Percentiles rank a stretch among this genome's conserved stretches.
Conservation (phyloP, 1,139 yeast species). For the Waltiozyma sp. region DNA sequence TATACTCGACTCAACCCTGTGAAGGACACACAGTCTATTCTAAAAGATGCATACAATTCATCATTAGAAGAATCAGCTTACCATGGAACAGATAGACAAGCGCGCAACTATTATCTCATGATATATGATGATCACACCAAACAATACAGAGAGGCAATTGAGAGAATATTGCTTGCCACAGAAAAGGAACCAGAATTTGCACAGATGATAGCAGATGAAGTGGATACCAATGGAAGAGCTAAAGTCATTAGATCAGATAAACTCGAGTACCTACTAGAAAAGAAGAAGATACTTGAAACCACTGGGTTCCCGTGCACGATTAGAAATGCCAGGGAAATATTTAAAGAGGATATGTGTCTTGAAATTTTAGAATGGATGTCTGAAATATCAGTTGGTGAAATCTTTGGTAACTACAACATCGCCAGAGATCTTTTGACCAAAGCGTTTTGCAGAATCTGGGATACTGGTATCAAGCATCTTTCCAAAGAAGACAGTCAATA, state of each 20-base stretch:
- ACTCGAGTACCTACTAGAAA: conserved; percentile 36
- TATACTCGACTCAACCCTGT: conserved; percentile 15
- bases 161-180: conserved; percentile 53
- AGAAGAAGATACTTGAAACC: conserved; percentile 41
- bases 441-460: conserved; percentile 47
- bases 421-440: conserved; percentile 44
- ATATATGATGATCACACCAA: conserved; percentile 74
- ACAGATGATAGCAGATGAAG: conserved; percentile 56
- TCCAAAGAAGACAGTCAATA: not conserved
- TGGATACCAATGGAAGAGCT: conserved; percentile 60
- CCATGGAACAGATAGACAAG: conserved; percentile 32
- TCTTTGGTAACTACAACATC: conserved; percentile 38
- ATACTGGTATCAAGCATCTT: conserved; percentile 26
- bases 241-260: conserved; percentile 49
- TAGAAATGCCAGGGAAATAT: conserved; percentile 55
- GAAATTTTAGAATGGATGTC: conserved; percentile 58
- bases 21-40: conserved; percentile 9
- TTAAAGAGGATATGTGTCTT: conserved; percentile 74
- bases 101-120: conserved; percentile 42
- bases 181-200: conserved; percentile 60
- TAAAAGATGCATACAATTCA: conserved; percentile 22
- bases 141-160: conserved; percentile 65
- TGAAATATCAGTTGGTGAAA: conserved; percentile 45
- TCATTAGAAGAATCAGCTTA: conserved; percentile 27
- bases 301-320: conserved; percentile 64